phyloP scores from a whole-genome alignment of 2,329 filamentous ascomycete genomes.

The Xylariaceae sp. region DNA sequence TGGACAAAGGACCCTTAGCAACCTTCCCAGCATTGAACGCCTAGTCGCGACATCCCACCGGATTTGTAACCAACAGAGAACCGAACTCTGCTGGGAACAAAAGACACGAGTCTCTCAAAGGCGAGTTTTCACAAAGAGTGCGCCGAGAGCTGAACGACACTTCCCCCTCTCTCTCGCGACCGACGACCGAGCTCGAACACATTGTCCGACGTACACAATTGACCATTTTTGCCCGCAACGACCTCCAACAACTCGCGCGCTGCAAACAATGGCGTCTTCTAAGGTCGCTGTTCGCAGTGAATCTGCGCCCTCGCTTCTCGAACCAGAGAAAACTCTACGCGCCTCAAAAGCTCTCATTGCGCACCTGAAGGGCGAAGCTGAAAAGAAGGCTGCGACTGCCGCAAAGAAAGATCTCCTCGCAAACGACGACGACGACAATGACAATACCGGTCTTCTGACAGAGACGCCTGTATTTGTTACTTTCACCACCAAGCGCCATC shows the following conservation, averaged over 20 bases:
- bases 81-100: neutral
- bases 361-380: constrained; percentile 54
- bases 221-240: neutral
- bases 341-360: constrained; percentile 57
- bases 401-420: constrained; percentile 53
- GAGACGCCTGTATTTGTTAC: constrained; percentile 57
- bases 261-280: constrained; percentile 30
- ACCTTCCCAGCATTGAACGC: neutral
- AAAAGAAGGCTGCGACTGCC: constrained; percentile 40
- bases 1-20: constrained; percentile 7
- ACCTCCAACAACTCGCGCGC: neutral
- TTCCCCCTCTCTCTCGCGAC: neutral
- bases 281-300: constrained; percentile 30
- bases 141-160: neutral
- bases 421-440: constrained; percentile 41
- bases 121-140: neutral
- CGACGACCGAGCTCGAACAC: neutral
- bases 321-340: constrained; percentile 47
- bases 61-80: neutral
- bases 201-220: neutral
- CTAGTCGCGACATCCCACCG: constrained; percentile 10
- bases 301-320: constrained; percentile 30
- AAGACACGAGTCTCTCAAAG: neutral
- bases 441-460: constrained; percentile 38
- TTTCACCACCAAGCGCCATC: constrained; percentile 60